Base-by-base conservation (phyloP, 768 basidiomycete genomes). In the Tricholoma bakamatsutake region DNA sequence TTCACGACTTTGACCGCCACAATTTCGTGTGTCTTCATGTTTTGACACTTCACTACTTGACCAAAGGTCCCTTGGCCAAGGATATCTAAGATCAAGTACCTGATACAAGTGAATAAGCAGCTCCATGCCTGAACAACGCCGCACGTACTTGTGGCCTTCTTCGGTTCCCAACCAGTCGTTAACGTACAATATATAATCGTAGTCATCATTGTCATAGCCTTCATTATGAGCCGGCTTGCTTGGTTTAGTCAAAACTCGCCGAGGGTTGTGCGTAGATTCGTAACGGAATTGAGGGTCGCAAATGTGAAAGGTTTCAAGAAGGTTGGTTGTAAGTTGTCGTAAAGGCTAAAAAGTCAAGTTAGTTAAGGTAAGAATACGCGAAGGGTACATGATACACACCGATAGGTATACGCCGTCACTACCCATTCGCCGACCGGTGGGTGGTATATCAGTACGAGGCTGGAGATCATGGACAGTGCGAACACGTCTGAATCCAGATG, bases 1-100 rank as follows among this genome's bases (percentile, higher is more conserved):
- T 99, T 99, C 61, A 99, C 93, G 7, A 99, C 97, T 73, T 98
- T 99, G 58, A 99, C 97, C 21, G 97, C 97, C 43, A 97, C 93
- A 53, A 98, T 92, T 68, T 98, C 96, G 71, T 98, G 94, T 30
- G 93, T 97, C 76, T 95, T 93, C 88, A 98, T 95, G 68, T 99
- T 98, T 71, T 98, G 97, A 67, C 97, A 99, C 70, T 99, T 99
- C 64, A 98, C 97, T 31, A 99, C 97, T 70, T 99, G 97, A 8
- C 97, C 97, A 64, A 99, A 99, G 2, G 97, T 99, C 21, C 97
- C 97, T 70, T 99, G 97, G 6, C 97, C 97, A 37, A 99, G 83
- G 58, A 99, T 93, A 70, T 99, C 97, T 47, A 99, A 85, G 65
- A 99, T 98, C 60, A 98, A 78, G 71, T 98, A 99, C 69, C 92